Conservation (phyloP, 768 basidiomycete species). For the Coprinellus aureogranulatus region DNA sequence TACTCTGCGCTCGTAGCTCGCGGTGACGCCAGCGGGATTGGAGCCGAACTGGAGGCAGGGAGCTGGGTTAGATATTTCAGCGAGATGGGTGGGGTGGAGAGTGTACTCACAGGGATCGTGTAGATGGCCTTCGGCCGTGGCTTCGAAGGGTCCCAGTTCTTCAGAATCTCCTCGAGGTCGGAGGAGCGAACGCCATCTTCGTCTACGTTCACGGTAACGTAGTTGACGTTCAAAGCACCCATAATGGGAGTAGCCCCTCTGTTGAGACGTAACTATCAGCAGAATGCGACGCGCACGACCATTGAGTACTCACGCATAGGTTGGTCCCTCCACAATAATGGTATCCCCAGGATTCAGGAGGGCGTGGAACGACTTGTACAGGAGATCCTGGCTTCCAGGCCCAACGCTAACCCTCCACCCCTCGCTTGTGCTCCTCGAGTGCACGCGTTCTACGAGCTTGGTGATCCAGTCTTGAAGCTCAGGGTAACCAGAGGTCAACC, state of each 20-base stretch:
- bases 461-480: conserved; percentile 57
- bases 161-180: conserved; percentile 58
- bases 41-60: conserved; percentile 78
- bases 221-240: conserved; percentile 46
- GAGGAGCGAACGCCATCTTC: conserved; percentile 58
- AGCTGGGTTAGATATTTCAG: no score
- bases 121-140: conserved; percentile 74
- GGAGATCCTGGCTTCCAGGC: conserved; percentile 71
- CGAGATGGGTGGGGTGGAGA: not conserved
- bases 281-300: no score
- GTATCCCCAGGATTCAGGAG: conserved; percentile 75
- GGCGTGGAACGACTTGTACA: conserved; percentile 73
- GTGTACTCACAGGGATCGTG: conserved; percentile 62
- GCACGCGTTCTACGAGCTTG: conserved; percentile 55
- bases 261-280: no score
- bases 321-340: conserved; percentile 77
- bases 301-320: conserved; percentile 55
- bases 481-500: conserved; percentile 56
- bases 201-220: conserved; percentile 68
- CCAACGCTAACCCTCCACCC: conserved; percentile 70
- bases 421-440: conserved; percentile 44
- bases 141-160: conserved; percentile 67
- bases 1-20: conserved; percentile 61
- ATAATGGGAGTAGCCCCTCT: conserved; percentile 68
- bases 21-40: conserved; percentile 80